Conservation (phyloP, 768 basidiomycete species). For the Mycena polygramma region DNA sequence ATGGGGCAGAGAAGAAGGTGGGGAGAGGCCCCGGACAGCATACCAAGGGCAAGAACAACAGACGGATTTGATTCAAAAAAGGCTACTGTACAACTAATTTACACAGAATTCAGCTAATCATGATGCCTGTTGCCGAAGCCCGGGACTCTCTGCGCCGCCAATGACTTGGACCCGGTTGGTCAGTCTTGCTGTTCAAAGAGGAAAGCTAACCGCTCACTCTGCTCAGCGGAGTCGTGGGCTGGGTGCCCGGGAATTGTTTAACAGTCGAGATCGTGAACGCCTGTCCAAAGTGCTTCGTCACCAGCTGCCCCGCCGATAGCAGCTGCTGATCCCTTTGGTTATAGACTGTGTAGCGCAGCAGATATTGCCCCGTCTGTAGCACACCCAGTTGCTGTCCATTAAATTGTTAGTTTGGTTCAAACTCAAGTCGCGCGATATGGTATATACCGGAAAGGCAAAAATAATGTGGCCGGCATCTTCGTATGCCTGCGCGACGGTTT, state of each 20-base stretch:
- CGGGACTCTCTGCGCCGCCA: conserved; percentile 7
- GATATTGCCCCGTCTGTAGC: conserved; percentile 21
- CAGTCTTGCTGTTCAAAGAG: background rate
- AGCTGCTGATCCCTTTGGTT: background rate
- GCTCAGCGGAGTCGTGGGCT: conserved; percentile 17
- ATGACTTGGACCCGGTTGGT: background rate
- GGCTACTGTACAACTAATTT: too few relatives aligned
- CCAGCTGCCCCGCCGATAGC: background rate
- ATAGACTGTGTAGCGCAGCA: conserved; percentile 16
- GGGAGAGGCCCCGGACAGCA: too few relatives aligned
- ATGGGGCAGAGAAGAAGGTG: too few relatives aligned
- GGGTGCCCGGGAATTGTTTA: background rate
- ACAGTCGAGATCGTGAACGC: background rate
- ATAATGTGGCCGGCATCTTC: background rate
- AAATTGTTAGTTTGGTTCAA: background rate
- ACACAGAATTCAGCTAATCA: too few relatives aligned
- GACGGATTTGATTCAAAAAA: background rate
- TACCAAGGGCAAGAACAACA: too few relatives aligned
- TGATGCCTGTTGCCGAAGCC: background rate
- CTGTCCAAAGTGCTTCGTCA: conserved; percentile 11
- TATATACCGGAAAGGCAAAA: background rate
- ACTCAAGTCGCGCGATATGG: background rate
- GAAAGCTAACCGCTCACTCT: background rate
- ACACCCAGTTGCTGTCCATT: conserved; percentile 17
- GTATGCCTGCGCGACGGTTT: background rate